Evolutionary conservation across 2,329 filamentous ascomycete genomes (phyloP), one percentile per base, ranked within the genome.

Genomic region (Ophiostoma perfectum): DNA sequence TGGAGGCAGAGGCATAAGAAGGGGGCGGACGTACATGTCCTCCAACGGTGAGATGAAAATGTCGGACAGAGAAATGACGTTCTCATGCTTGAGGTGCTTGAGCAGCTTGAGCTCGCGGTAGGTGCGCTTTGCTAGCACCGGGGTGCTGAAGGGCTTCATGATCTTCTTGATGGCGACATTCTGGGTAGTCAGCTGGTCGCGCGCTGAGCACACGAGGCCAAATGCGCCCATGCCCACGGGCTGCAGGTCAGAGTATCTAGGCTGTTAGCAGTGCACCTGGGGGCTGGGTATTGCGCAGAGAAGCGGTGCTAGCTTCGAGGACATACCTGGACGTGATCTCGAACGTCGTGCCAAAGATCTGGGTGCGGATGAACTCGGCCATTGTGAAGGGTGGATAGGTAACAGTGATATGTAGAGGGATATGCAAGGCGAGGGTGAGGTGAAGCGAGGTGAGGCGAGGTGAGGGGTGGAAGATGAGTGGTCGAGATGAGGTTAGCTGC

Each of bases 131-230:
- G 95, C 95, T 64, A 99, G 85, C 70, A 99, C 95, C 0, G 95
- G 93, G n/a, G 95, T 99, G 84, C 93, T 97, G 81, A 99, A 99
- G 9, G 95, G 95, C 84, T 98, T 99, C 94, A 99, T 98, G 77
- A 99, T 99, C 87, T 99, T 99, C 87, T 99, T 99, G 78, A 99
- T 93, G 70, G 95, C 95, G 71, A 99, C 95, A 80, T 93, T 93
- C 80, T 97, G 93, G 78, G 87, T 91, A 70, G 95, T 98, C 80
- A 99, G 92, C 83, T 98, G 93, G 80, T 99, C 95, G 81, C 93
- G 94, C 69, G 95, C 95, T 72, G 95, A 98, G 81, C 95, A 99
- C 75, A 99, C 95, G 71, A 99, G 88, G 72, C 95, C 95, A 80
- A 99, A 99, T 71, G 95, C 95, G 76, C 95, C 95, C 95, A 99